Base-by-base conservation (phyloP, 2,329 filamentous ascomycete species). In the Elsinoe batatas region DNA sequence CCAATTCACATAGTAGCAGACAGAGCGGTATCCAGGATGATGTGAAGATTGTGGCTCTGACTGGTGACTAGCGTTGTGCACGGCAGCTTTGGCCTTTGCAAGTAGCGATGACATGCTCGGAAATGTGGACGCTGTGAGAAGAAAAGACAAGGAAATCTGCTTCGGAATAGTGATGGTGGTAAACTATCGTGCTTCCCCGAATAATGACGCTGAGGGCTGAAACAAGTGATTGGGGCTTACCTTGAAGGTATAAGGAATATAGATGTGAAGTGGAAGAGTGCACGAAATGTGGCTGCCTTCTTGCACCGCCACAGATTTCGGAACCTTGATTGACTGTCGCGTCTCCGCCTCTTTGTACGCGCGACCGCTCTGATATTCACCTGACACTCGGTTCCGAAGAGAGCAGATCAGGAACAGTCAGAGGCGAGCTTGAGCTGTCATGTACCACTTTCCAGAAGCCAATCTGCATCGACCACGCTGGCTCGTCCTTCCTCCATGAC, bases 1-100 rank as follows among this genome's bases (percentile, higher is more conserved):
- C 80, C 84, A 88, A 70, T 88, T 87, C 58, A 86, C 82, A 64
- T 81, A 89, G 72, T 88, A 89, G 35, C 80, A 84, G 18, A 90
- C 83, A 1, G 83, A 76, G 59, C 82, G 79, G 71, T 81, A 86
- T 22, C 47, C 47, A 2, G 44, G 26, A 15, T 33, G 32, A 26
- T 33, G 22, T 8, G 12, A 15, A 12, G 10, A 4, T 33, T 18
- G n/a, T 1, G 18, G 6, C 7, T 35, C 44, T 5, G 32, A 12
- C 8, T 5, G 8, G 10, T 30, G 11, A 12, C 26, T 8, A 11
- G 44, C 44, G 18, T 5, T 17, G 30, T 49, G 44, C 2, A 49
- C 10, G 2, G 44, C 15, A 17, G 44, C 26, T 35, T 35, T 49
- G 17, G 26, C 44, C 15, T 35, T 49, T 13, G 12, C 17, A 10